Base-by-base conservation (phyloP, 2,329 filamentous ascomycete genomes). In the Colletotrichum shisoi region DNA sequence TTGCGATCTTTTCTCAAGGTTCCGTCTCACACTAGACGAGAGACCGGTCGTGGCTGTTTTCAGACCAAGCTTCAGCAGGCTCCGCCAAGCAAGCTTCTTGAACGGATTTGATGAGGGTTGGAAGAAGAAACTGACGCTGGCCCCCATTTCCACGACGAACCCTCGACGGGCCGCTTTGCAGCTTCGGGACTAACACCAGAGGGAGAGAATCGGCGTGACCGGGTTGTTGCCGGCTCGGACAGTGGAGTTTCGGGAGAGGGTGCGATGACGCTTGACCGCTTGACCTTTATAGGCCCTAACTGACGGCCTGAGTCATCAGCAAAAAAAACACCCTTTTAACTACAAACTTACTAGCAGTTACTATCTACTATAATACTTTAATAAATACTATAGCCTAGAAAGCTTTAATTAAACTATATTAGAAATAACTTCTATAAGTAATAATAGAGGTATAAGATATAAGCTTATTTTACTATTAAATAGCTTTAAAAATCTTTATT, bases 251-350 rank as follows among this genome's bases (percentile, higher is more conserved):
- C 65, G 64, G 68, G 64, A 61, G 34, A 68, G 61, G 63, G 64
- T 57, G 59, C 61, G 57, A 69, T 69, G 68, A 69, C 68, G 68
- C 60, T n/a, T n/a, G n/a, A n/a, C n/a, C n/a, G n/a, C n/a, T n/a
- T n/a, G n/a, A n/a, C n/a, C n/a, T n/a, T n/a, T n/a, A n/a, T n/a
- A n/a, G n/a, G n/a, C n/a, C n/a, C n/a, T n/a, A n/a, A n/a, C n/a
- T n/a, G n/a, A n/a, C n/a, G n/a, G n/a, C n/a, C n/a, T n/a, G n/a
- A n/a, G n/a, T n/a, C n/a, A n/a, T n/a, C n/a, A n/a, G n/a, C n/a
- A n/a, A n/a, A n/a, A n/a, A n/a, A n/a, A n/a, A n/a, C n/a, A n/a
- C n/a, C n/a, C n/a, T n/a, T n/a, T n/a, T n/a, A n/a, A n/a, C n/a
- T n/a, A n/a, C n/a, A n/a, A n/a, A n/a, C n/a, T n/a, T n/a, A n/a